Evolutionary conservation across 228 moss, liverwort and hornwort genomes (phyloP), one percentile per base, ranked within the genome.

Genomic region (Sphagnum fallax): DNA sequence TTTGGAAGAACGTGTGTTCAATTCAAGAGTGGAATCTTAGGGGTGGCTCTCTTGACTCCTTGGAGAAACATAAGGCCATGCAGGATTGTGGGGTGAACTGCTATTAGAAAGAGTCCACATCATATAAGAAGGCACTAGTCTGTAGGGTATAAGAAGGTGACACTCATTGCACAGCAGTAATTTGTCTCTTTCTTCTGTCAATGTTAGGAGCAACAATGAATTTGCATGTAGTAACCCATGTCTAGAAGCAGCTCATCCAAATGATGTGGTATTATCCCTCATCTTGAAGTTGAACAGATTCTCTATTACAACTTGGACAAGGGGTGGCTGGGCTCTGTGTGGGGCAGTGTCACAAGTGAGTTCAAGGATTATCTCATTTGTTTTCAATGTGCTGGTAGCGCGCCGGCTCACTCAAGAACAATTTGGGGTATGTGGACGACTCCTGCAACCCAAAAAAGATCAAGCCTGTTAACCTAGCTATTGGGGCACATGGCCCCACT

Each of bases 321-420:
- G 32, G 32, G 32, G 32, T 32, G 32, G 32, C 32, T 32, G 32
- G 32, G 32, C 32, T 9, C 8, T 60, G 50, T 49, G 67, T 50
- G 49, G 53, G 73, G 55, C 94, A 94, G 94, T 79, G 8, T 90
- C 94, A 60, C 91, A 93, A 80, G 79, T 88, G 16, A 51, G 73
- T 14, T 90, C 98, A 14, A 85, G 98, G 6, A 9, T 78, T 47
- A 75, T 98, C 18, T 78, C 98, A 4, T 94, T 92, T 64, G 1
- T 63, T n/a, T 90, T 98, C 55, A 90, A 88, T 74, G 70, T 89
- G 52, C 47, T 90, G 69, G 93, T 94, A 65, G 90, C 87, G 61
- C 85, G 94, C 53, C 83, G 83, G 16, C 94, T 98, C 70, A 85
- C 87, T 64, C 92, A 87, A 12, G 92, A 98, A 62, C 80, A 84